phyloP scores from a whole-genome alignment of 2,329 filamentous ascomycete species.

The Laburnicola sp. region DNA sequence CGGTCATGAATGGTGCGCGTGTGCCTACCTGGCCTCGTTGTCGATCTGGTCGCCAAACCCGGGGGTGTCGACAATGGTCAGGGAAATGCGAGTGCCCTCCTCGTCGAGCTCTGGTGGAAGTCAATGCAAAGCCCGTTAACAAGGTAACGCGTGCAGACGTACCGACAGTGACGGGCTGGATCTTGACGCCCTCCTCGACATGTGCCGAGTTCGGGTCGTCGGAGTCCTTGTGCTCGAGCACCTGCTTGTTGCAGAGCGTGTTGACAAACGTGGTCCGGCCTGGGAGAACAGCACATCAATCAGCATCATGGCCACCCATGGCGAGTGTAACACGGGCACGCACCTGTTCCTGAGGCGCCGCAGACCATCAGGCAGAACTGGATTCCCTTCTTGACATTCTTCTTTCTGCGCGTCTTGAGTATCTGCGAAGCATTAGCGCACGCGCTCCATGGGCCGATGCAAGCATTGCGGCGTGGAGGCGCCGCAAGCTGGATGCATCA shows the following conservation, averaged over 20 bases:
- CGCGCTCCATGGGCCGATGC: slow-evolving; percentile 20
- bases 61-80: slow-evolving; percentile 98
- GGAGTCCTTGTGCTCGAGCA: slow-evolving; percentile 86
- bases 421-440: slow-evolving; percentile 39
- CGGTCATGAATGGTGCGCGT: not conserved
- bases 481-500: slow-evolving; percentile 28
- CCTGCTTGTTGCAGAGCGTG: slow-evolving; percentile 94
- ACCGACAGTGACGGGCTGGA: slow-evolving; percentile 98
- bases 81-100: slow-evolving; percentile 95
- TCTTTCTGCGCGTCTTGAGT: slow-evolving; percentile 97
- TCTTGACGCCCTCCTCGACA: slow-evolving; percentile 94
- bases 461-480: slow-evolving; percentile 19
- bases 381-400: slow-evolving; percentile 99
- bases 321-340: slow-evolving; percentile 36
- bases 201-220: slow-evolving; percentile 89
- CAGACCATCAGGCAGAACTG: slow-evolving; percentile 99
- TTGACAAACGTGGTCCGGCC: slow-evolving; percentile 99
- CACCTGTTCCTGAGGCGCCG: slow-evolving; percentile 97
- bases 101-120: slow-evolving; percentile 83
- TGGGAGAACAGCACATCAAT: slow-evolving; percentile 44
- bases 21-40: slow-evolving; percentile 86
- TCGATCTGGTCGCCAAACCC: slow-evolving; percentile 99
- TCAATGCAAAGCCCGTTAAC: slow-evolving; percentile 11
- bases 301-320: slow-evolving; percentile 7
- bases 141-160: slow-evolving; percentile 42